phyloP scores from a whole-genome alignment of 2,329 filamentous ascomycete species.

The Apiospora aurea region DNA sequence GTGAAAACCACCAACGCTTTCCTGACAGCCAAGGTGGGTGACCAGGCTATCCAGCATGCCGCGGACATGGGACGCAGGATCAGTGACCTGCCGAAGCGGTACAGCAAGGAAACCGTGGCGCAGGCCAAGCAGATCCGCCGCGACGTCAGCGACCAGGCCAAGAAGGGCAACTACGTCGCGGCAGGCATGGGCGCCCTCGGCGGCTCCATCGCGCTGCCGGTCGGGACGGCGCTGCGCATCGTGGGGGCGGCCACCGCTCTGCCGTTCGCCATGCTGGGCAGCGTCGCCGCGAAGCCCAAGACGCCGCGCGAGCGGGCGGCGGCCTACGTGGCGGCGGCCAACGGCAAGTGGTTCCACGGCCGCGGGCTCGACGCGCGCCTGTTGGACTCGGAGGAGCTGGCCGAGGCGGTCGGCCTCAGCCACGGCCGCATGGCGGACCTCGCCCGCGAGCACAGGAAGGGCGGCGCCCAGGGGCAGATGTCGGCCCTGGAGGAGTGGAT shows the following conservation, averaged over 20 bases:
- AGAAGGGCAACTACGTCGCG: slow-evolving; percentile 49
- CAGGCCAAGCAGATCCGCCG: slow-evolving; percentile 48
- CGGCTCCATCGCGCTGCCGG: slow-evolving; percentile 48
- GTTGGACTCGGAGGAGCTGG: slow-evolving; percentile 41
- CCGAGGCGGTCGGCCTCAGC: slow-evolving; percentile 27
- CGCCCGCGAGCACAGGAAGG: slow-evolving; percentile 36
- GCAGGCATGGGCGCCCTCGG: slow-evolving; percentile 46
- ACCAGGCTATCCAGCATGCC: slow-evolving; percentile 52
- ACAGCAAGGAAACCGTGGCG: slow-evolving; percentile 45
- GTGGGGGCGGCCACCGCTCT: slow-evolving; percentile 45
- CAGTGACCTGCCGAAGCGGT: slow-evolving; percentile 43
- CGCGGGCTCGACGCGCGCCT: slow-evolving; percentile 48
- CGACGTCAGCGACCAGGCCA: slow-evolving; percentile 45
- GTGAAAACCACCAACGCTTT: slow-evolving; percentile 52
- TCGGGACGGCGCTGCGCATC: slow-evolving; percentile 46
- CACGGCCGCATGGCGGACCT: slow-evolving; percentile 50
- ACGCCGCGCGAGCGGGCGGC: slow-evolving; percentile 50
- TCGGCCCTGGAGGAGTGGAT: slow-evolving; percentile 35
- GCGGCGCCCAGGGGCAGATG: slow-evolving; percentile 31
- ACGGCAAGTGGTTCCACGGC: slow-evolving; percentile 50
- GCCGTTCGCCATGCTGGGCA: slow-evolving; percentile 44
- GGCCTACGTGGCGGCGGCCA: slow-evolving; percentile 51
- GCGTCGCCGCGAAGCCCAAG: slow-evolving; percentile 46
- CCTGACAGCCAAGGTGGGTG: slow-evolving; percentile 52
- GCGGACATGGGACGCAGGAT: slow-evolving; percentile 49